Percentiles rank a stretch among this genome's conserved stretches.
These are phyloP conservation scores for Coniferiporia weirii DNA, from an alignment of 1,284 basidiomycete genomes.

Conservation along the genomic window DNA sequence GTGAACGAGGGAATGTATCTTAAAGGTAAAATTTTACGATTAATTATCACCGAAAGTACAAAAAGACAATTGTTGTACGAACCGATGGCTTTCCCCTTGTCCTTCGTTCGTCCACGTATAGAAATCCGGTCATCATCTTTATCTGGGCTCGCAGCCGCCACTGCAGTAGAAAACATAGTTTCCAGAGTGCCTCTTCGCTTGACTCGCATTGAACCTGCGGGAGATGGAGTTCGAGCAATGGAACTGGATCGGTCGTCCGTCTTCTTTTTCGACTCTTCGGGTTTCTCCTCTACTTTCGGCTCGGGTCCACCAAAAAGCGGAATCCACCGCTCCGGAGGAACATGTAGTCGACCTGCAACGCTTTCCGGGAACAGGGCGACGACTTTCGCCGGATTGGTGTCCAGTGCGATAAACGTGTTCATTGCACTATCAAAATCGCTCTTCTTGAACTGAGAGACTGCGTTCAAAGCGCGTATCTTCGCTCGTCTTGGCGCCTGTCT, in stretches of 20 bases:
- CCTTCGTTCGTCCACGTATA: constrained; percentile 37
- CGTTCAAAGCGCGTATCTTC: constrained; percentile 64
- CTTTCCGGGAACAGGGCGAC: constrained; percentile 83
- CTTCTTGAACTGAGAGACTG: constrained; percentile 70
- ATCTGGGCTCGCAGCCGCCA: constrained; percentile 17
- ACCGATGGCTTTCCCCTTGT: constrained; percentile 29
- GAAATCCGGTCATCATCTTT: constrained; percentile 63
- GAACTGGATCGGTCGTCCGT: constrained; percentile 35
- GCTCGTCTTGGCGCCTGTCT: constrained; percentile 48
- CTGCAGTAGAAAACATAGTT: not conserved
- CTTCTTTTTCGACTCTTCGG: constrained; percentile 21
- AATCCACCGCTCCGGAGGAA: constrained; percentile 75
- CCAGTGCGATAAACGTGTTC: constrained; percentile 82
- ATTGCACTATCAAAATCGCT: constrained; percentile 74
- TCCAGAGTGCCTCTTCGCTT: constrained; percentile 21
- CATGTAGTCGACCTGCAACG: constrained; percentile 75
- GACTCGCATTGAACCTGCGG: constrained; percentile 42
- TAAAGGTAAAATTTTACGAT: not conserved
- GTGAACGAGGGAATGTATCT: constrained; percentile 60
- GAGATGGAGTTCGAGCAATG: constrained; percentile 22
- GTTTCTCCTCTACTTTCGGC: constrained; percentile 22
- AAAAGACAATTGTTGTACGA: not conserved
- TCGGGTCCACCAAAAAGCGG: constrained; percentile 78
- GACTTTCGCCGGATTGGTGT: constrained; percentile 92
- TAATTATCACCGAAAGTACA: not conserved